Base-by-base conservation (phyloP, 106 monocot genomes). In the Narthecium ossifragum region DNA sequence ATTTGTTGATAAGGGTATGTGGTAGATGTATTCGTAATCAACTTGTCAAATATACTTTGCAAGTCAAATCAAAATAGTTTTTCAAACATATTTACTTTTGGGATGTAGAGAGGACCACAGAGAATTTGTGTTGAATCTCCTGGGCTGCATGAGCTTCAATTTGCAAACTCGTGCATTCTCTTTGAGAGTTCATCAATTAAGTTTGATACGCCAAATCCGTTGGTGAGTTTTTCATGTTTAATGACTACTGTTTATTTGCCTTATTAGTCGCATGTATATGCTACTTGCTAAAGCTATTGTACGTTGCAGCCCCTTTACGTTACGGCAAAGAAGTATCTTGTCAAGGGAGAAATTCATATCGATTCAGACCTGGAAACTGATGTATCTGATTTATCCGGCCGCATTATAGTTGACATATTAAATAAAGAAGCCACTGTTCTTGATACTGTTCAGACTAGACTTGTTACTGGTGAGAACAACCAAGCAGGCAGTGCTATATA, bases 81-180 rank as follows among this genome's bases (percentile, higher is more conserved):
- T 17, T 17, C 43, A 43, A 18, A 17, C 43, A 7, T 17, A 50
- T 50, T 18, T 32, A 10, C 14, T 31, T 24, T 57, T 34, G 24
- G 45, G 25, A 31, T 80, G 61, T 90, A 96, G 96, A 84, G 51
- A 73, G 96, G 98, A 20, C 70, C 74, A 50, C 98, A 91, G 61
- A 78, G 57, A 52, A 74, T 88, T 60, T 98, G 87, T 52, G 20
- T 98, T n/a, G 78, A 82, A 65, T 67, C 72, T 65, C 70, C 98
- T 24, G 91, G 87, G 11, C 25, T 73, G 45, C 84, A 98, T 62
- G 79, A 91, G 37, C 80, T 98, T 66, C 81, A 88, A 57, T 82
- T 91, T 77, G 57, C 79, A 67, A 71, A 87, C 30, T 72, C 80
- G 17, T 98, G 98, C 62, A 77, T 98, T 70, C 77, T 59, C 33